Evolutionary conservation across 2,329 filamentous ascomycete species (phyloP), one percentile per base, ranked within the genome.

Genomic region (Cordyceps militaris): DNA sequence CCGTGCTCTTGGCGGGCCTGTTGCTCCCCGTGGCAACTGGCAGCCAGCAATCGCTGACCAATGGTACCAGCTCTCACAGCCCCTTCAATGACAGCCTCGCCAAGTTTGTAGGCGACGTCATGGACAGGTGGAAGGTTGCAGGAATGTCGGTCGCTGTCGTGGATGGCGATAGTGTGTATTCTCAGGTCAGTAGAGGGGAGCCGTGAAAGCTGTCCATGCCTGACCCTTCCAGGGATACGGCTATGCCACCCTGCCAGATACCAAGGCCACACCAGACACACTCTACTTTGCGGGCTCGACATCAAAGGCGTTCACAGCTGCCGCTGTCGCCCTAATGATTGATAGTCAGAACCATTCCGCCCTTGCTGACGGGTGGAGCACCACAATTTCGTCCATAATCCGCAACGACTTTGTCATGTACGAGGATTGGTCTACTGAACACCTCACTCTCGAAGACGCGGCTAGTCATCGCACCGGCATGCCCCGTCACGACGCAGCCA

Each of bases 321-420:
- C 57, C 9, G 21, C 52, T 4, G 13, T 59, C 7, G 26, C 57
- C n/a, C 44, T 34, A 4, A 16, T 59, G 7, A 56, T 59, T 42
- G 40, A 59, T n/a, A n/a, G 52, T 53, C 64, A 59, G 59, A 59
- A 57, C 2, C 24, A 52, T 13, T 34, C 47, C 14, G 24, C 30
- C 4, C 42, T 57, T 30, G 40, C 38, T 2, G 40, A 47, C 4
- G 56, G 56, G 19, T 57, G 56, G 56, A 46, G 24, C 23, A 57
- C 56, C 36, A 42, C 38, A 14, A 52, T 57, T 7, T 57, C 56
- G 24, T 57, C 56, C 38, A 57, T 57, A 8, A 50, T 52, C 24
- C 56, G 48, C 21, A 40, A 57, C 4, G 56, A 57, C n/a, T 57
- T 57, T 52, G 56, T 57, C 47, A 42, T 52, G 56, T 42, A 52